phyloP scores from a whole-genome alignment of 2,329 filamentous ascomycete genomes.

The Thermomyces lanuginosus region DNA sequence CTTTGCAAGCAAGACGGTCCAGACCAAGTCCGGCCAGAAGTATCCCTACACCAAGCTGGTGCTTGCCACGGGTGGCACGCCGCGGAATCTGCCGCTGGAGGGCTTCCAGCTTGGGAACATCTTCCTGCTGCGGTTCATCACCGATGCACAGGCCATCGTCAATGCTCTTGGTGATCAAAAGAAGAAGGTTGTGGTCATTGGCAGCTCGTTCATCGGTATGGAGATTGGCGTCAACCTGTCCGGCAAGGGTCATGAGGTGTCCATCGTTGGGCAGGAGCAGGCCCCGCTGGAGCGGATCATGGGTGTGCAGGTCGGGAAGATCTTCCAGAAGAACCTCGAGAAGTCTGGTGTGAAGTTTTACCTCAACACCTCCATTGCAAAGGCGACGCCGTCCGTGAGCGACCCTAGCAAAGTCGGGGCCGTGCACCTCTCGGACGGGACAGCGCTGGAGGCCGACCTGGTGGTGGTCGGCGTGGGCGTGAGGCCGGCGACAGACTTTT shows the following conservation, averaged over 20 bases:
- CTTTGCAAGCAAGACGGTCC: constrained; percentile 55
- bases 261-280: constrained; percentile 75
- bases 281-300: constrained; percentile 75
- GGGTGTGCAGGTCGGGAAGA: constrained; percentile 61
- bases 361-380: constrained; percentile 65
- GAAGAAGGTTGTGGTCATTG: constrained; percentile 86
- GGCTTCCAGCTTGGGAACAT: constrained; percentile 83
- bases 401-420: constrained; percentile 60
- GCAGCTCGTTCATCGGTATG: constrained; percentile 95
- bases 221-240: constrained; percentile 67
- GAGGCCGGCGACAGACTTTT: constrained; percentile 65
- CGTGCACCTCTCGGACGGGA: constrained; percentile 73
- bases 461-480: constrained; percentile 89
- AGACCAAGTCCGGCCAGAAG: constrained; percentile 57
- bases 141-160: constrained; percentile 62
- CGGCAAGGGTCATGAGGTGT: constrained; percentile 66
- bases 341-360: constrained; percentile 80
- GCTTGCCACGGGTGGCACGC: constrained; percentile 70
- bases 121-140: constrained; percentile 64
- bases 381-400: constrained; percentile 54
- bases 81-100: constrained; percentile 57
- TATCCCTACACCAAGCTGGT: constrained; percentile 74
- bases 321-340: constrained; percentile 65
- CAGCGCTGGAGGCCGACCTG: constrained; percentile 66
- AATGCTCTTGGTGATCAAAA: constrained; percentile 60